Conservation (phyloP, 768 basidiomycete genomes). For the Pleurotus pulmonarius region DNA sequence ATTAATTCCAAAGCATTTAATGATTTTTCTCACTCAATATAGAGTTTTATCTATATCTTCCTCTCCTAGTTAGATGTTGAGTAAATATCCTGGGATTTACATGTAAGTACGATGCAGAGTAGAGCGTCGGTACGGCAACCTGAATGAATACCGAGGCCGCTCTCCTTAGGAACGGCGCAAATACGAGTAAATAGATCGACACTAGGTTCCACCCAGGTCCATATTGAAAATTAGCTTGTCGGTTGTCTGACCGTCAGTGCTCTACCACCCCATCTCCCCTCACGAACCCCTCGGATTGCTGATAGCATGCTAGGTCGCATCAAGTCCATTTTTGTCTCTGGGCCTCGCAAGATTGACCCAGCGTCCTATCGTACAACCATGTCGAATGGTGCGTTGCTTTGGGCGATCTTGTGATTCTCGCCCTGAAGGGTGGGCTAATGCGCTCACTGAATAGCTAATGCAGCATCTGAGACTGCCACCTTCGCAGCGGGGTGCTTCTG, state of each 20-base stretch:
- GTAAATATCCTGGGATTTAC: too few species aligned
- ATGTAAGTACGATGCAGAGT: neutral
- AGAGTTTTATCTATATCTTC: too few species aligned
- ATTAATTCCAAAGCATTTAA: too few species aligned
- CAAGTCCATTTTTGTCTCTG: constrained; percentile 3
- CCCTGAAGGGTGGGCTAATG: constrained; percentile 1
- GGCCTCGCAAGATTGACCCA: constrained; percentile 5
- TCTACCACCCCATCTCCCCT: neutral
- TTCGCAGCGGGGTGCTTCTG: constrained; percentile 60
- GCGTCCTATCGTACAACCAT: constrained; percentile 3
- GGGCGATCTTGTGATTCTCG: constrained; percentile 1
- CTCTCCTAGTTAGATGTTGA: too few species aligned
- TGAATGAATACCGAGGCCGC: neutral
- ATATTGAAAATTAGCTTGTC: neutral
- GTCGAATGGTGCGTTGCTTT: constrained; percentile 1
- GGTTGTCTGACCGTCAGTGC: constrained; percentile 5
- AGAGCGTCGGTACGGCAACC: neutral
- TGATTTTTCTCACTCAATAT: too few species aligned
- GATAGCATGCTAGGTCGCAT: constrained; percentile 8
- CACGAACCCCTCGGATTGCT: neutral
- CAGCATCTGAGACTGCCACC: neutral
- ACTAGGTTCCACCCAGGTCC: neutral
- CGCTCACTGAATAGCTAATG: neutral
- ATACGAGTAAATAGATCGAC: constrained; percentile 6
- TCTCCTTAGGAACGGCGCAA: neutral